Base-by-base conservation (phyloP, 306 rosid species). In the Canavalia ensiformis region DNA sequence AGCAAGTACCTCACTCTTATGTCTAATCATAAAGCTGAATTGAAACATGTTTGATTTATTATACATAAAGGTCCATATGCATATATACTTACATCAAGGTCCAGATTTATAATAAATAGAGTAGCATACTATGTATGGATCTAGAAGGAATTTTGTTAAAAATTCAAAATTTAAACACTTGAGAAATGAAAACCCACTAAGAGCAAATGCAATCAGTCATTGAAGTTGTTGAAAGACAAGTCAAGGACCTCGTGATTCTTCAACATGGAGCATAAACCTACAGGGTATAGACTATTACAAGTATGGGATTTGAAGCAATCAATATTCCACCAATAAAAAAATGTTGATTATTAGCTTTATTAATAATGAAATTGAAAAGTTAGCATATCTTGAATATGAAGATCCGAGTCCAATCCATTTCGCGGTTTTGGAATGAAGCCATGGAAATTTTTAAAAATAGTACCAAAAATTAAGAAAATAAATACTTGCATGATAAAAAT, bases 241-340 rank as follows among this genome's bases (percentile, higher is more conserved):
- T 64, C 42, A 42, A 81, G 62, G 0, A 54, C 68, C 76, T 81
- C 85, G 0, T 74, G 45, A 56, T 81, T 65, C 49, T 51, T 65
- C 25, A 18, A 0, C 25, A 0, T 41, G n/a, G 74, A 46, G 45
- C 25, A 39, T 62, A 62, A 47, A 31, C 51, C 84, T 81, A 25
- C 44, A 79, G 5, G 44, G 4, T 31, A 33, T 39, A 60, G 2
- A 9, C n/a, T 59, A 39, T 59, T 31, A 30, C 25, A 18, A 18
- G 25, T 18, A 18, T 18, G 25, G 25, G 25, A 0, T 18, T 18
- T 2, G 13, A 58, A 58, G 42, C 66, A 9, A 31, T 59, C 18
- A 33, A 55, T 11, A 55, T 7, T 55, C 7, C 7, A 12, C 2
- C 33, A 6, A 1, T 28, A 25, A 18, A 18, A 18, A 18, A 56